phyloP scores from a whole-genome alignment of 345 rosid species.

The Reutealis trisperma region DNA sequence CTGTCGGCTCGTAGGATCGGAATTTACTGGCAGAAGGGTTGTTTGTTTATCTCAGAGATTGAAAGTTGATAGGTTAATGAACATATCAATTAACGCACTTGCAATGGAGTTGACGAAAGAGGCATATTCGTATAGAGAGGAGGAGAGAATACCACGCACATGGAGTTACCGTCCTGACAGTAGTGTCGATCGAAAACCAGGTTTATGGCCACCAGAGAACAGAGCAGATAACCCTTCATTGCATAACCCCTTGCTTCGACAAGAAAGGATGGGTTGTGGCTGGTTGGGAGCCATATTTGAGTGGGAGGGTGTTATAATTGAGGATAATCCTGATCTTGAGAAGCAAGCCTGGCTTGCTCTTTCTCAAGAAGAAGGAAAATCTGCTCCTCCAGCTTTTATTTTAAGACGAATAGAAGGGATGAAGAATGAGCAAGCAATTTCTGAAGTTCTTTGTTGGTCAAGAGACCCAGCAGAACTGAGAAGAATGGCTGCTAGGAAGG shows the following conservation, averaged over 20 bases:
- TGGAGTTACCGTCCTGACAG: slow-evolving; percentile 51
- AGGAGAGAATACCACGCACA: slow-evolving; percentile 43
- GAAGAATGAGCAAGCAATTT: slow-evolving; percentile 96
- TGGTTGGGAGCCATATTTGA: slow-evolving; percentile 98
- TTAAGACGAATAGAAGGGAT: slow-evolving; percentile 83
- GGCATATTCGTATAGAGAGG: slow-evolving; percentile 61
- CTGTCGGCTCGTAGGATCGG: slow-evolving; percentile 36
- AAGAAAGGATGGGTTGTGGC: slow-evolving; percentile 95
- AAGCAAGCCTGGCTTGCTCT: slow-evolving; percentile 83
- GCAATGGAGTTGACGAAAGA: slow-evolving; percentile 75
- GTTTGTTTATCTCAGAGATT: slow-evolving; percentile 32
- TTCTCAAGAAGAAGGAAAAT: slow-evolving; percentile 86
- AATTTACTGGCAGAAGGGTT: slow-evolving; percentile 42
- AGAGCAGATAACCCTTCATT: slow-evolving; percentile 78
- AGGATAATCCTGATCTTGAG: slow-evolving; percentile 79
- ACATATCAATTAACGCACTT: slow-evolving; percentile 52
- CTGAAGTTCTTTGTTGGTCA: slow-evolving; percentile 96
- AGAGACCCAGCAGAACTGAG: slow-evolving; percentile 69
- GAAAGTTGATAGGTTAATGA: slow-evolving; percentile 27
- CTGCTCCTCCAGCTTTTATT: slow-evolving; percentile 72
- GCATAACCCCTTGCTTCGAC: slow-evolving; percentile 87
- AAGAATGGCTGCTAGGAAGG: slow-evolving; percentile 82
- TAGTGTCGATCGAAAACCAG: slow-evolving; percentile 51
- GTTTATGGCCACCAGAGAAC: slow-evolving; percentile 85
- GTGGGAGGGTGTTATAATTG: slow-evolving; percentile 92